A percentile compares a stretch with the other conserved stretches of the same genome.
Evolutionary conservation across 2,329 filamentous ascomycete genomes (phyloP).

Genomic region (Talaromyces rugulosus): DNA sequence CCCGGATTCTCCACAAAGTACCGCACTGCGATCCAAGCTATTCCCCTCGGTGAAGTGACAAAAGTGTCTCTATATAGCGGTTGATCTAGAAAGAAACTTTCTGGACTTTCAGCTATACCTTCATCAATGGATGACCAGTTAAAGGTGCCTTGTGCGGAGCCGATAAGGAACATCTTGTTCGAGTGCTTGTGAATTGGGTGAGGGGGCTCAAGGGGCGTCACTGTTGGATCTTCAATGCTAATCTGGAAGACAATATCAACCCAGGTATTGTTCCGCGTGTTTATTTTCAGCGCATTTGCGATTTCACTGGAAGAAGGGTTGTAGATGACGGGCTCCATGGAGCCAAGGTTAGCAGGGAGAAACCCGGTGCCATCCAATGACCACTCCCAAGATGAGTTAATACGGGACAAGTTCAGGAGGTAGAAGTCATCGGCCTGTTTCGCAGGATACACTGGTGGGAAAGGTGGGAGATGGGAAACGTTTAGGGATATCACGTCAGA

Average conservation of each 20-base stretch:
- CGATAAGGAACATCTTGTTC: conserved; percentile 57
- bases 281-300: conserved; percentile 46
- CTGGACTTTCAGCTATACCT: conserved; percentile 45
- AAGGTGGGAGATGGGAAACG: conserved; percentile 42
- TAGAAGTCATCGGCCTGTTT: conserved; percentile 44
- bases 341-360: conserved; percentile 33
- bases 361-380: conserved; percentile 49
- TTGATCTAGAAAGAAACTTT: conserved; percentile 54
- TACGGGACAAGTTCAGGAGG: conserved; percentile 29
- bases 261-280: conserved; percentile 48
- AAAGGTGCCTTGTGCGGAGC: conserved; percentile 48
- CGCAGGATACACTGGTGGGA: conserved; percentile 44
- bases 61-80: conserved; percentile 52
- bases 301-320: conserved; percentile 32
- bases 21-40: conserved; percentile 49
- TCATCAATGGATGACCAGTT: conserved; percentile 52
- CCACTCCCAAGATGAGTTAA: conserved; percentile 38
- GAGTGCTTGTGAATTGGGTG: conserved; percentile 64
- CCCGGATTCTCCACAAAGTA: conserved; percentile 53
- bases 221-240: conserved; percentile 12
- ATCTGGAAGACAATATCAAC: conserved; percentile 52
- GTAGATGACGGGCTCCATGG: conserved; percentile 48
- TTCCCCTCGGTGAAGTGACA: conserved; percentile 34
- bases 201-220: conserved; percentile 46
- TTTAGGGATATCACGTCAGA: conserved; percentile 43